Evolutionary conservation across 306 rosid species (phyloP).

Genomic region (Fragaria ananassa): DNA sequence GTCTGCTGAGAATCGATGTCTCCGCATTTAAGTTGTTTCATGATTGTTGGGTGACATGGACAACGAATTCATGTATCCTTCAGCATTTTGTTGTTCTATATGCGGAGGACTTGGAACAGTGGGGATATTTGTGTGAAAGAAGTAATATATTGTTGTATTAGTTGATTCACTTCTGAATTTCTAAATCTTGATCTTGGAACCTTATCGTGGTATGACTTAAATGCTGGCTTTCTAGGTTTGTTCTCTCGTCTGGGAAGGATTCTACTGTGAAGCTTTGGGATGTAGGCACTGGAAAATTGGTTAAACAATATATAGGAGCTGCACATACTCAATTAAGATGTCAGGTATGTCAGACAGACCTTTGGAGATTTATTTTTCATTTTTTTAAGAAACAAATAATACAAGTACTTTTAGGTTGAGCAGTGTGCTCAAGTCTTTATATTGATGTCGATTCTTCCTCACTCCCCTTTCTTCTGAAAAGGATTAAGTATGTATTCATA

Average conservation of each 20-base stretch:
- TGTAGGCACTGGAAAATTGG: slow-evolving; percentile 80
- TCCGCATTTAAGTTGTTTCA: not conserved
- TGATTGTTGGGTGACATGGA: not conserved
- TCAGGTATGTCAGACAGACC: slow-evolving; percentile 49
- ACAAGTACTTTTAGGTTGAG: not conserved
- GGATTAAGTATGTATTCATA: not conserved
- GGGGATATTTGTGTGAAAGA: not conserved
- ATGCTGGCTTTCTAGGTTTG: slow-evolving; percentile 49
- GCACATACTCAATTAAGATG: slow-evolving; percentile 66
- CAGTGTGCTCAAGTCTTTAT: not conserved
- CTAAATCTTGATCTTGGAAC: not conserved
- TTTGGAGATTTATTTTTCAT: not conserved
- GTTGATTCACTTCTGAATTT: not conserved
- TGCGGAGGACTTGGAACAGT: not conserved
- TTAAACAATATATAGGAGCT: slow-evolving; percentile 82
- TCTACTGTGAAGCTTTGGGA: slow-evolving; percentile 87
- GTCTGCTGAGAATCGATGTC: not conserved
- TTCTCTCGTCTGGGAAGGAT: slow-evolving; percentile 93
- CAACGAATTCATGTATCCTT: not conserved
- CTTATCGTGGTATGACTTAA: slow-evolving; percentile 22
- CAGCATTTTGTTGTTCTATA: not conserved
- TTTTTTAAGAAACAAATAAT: not conserved
- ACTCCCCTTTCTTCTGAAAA: not conserved
- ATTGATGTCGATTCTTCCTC: not conserved
- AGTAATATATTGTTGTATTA: not conserved